Evolutionary conservation across 805 yeast species (phyloP).

Genomic region (Pichia occidentalis): DNA sequence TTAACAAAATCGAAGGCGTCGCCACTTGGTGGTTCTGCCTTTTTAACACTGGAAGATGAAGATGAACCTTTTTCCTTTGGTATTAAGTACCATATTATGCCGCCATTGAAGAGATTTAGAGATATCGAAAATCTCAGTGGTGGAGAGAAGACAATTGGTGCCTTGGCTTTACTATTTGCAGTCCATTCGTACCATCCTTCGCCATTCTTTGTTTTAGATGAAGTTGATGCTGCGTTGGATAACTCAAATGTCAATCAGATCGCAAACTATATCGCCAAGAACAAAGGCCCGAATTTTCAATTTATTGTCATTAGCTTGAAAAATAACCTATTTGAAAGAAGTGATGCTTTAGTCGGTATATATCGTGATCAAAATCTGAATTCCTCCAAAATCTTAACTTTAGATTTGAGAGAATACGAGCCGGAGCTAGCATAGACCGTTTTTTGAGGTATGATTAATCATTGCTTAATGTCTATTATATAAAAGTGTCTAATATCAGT

Average conservation of each 20-base stretch:
- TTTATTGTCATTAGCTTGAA: slow-evolving; percentile 91
- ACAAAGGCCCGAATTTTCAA: slow-evolving; percentile 75
- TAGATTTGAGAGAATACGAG: slow-evolving; percentile 65
- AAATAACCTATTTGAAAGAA: slow-evolving; percentile 76
- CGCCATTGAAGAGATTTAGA: slow-evolving; percentile 88
- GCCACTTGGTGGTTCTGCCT: slow-evolving; percentile 91
- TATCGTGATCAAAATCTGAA: slow-evolving; percentile 74
- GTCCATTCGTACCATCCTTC: slow-evolving; percentile 87
- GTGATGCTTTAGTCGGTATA: slow-evolving; percentile 89
- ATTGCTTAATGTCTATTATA: too few species aligned
- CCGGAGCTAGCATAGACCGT: slow-evolving; percentile 23
- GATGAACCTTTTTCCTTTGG: slow-evolving; percentile 87
- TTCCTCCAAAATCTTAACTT: slow-evolving; percentile 64
- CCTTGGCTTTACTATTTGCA: slow-evolving; percentile 85
- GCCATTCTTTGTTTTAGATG: slow-evolving; percentile 93
- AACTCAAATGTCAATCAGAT: slow-evolving; percentile 78
- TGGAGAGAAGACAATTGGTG: slow-evolving; percentile 96
- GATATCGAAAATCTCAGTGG: slow-evolving; percentile 93
- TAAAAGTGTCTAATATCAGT: too few species aligned
- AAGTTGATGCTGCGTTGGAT: slow-evolving; percentile 97
- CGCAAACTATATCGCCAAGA: slow-evolving; percentile 75
- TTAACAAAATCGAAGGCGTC: slow-evolving; percentile 65
- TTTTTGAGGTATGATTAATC: too few species aligned
- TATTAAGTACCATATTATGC: slow-evolving; percentile 87
- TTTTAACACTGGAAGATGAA: slow-evolving; percentile 76